These are phyloP conservation scores for Gossypium bickii DNA, from an alignment of 345 rosid species.

Conservation along the genomic window DNA sequence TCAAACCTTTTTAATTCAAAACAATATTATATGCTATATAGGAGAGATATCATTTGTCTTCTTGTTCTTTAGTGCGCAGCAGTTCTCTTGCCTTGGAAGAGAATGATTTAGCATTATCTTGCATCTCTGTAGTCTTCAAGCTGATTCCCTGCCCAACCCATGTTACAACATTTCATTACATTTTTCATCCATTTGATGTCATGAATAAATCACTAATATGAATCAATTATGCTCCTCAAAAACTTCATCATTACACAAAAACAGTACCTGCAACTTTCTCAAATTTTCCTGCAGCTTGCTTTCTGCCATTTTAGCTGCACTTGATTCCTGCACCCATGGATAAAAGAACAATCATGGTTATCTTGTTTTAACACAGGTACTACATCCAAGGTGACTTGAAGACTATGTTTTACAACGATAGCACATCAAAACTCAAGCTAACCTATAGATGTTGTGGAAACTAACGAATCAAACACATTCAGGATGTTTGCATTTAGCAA, in stretches of 20 bases:
- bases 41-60: constrained; percentile 39
- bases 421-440: not conserved
- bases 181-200: not conserved
- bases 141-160: constrained; percentile 58
- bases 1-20: not conserved
- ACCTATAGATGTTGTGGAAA: not conserved
- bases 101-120: constrained; percentile 79
- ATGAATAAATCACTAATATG: not conserved
- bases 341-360: not conserved
- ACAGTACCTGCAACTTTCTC: constrained; percentile 65
- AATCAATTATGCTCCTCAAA: not conserved
- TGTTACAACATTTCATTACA: not conserved
- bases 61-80: constrained; percentile 60
- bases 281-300: constrained; percentile 77
- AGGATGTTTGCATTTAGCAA: not conserved
- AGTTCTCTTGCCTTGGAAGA: constrained; percentile 78
- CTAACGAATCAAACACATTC: not conserved
- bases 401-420: not conserved
- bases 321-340: constrained; percentile 48
- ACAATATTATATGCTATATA: constrained; percentile 9
- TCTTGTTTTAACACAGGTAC: not conserved
- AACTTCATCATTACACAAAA: not conserved
- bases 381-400: not conserved
- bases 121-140: constrained; percentile 68
- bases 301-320: constrained; percentile 73